Base-by-base conservation (phyloP, 768 basidiomycete genomes). In the Naganishia friedmannii region DNA sequence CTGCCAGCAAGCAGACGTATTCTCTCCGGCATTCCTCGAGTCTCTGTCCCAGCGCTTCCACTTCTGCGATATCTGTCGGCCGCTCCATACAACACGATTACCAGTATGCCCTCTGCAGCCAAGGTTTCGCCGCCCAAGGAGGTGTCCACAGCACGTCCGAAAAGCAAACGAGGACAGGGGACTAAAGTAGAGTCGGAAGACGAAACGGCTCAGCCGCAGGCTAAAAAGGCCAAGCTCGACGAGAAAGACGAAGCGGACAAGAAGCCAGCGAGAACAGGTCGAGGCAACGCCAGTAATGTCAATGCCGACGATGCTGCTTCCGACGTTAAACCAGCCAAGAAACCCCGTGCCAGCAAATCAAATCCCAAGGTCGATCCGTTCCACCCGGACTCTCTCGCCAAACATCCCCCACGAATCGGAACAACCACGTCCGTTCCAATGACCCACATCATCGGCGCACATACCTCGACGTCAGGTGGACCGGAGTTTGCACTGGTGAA, bases 401-500 rank as follows among this genome's bases (percentile, higher is more conserved):
- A 29, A 2, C 70, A 71, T 53, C 70, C 70, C 8, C 32, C 51
- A 19, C 56, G 70, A 42, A 57, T 55, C n/a, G 70, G 70, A 2
- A 66, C 70, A 28, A 55, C 66, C 3, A 54, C 70, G 15, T 65
- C 69, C 19, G 48, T 51, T n/a, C 28, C 34, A 19, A 69, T 60
- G 68, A 69, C 71, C 1, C 71, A 72, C 39, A 34, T 51, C 29
- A 69, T 93, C 15, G 92, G 92, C 1, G 90, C 91, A 4, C 92
- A 94, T 75, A 89, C 92, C 28, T 91, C 90, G 17, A 85, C 89
- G 10, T 86, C 88, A 0, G 91, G 90, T 2, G 92, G 92, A 0
- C 86, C 92, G 0, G 89, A 90, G 77, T 89, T 90, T 67, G 81
- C 89, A 0, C 79, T 91, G 21, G 67, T 85, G 5, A 89, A 92